Conservation (phyloP, 2,329 filamentous ascomycete genomes). For the Nothopassalora personata region DNA sequence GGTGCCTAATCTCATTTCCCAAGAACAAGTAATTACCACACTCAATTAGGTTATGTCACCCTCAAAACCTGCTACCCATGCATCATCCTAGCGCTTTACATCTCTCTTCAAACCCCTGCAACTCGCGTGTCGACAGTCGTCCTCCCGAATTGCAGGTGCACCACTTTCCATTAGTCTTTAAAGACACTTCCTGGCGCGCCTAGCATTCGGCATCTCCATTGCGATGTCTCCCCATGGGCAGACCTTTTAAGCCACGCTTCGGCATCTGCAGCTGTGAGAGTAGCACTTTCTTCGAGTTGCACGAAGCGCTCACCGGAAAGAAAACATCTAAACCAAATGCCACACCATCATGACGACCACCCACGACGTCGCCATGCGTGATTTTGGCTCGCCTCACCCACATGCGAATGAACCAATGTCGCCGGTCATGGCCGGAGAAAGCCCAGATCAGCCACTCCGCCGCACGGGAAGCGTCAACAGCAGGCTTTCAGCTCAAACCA, state of each 20-base stretch:
- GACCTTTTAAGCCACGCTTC: not conserved
- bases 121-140: too few species aligned
- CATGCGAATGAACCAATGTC: not conserved
- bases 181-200: not conserved
- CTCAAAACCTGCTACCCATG: too few species aligned
- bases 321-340: too few species aligned
- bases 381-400: conserved; percentile 2
- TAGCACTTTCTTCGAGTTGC: not conserved
- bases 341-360: not conserved
- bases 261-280: not conserved
- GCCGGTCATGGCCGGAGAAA: too few species aligned
- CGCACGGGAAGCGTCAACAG: not conserved
- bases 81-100: too few species aligned
- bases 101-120: too few species aligned
- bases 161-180: too few species aligned
- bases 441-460: not conserved
- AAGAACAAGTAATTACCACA: too few species aligned
- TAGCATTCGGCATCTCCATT: not conserved
- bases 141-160: too few species aligned
- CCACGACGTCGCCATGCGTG: conserved; percentile 1
- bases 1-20: too few species aligned
- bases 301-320: not conserved
- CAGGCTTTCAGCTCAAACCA: not conserved
- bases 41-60: too few species aligned
- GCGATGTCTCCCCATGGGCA: not conserved